Conservation (phyloP, 192 early-diverging fungal genomes). For the Coemansia sp. region DNA sequence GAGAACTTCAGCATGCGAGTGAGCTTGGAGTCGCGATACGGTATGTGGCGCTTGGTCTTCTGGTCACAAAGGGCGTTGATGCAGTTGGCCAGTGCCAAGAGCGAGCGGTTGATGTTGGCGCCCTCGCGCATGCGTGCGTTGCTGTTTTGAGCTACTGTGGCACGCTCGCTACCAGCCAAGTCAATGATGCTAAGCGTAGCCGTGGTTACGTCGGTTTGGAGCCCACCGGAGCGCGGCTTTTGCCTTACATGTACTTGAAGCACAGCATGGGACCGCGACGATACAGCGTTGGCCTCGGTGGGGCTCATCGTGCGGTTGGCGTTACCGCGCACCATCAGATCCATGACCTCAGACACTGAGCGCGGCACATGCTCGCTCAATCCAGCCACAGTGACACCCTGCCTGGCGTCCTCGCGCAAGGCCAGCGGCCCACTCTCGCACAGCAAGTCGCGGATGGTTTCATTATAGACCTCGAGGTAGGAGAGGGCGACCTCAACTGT, state of each 20-base stretch:
- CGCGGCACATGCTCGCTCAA: constrained; percentile 62
- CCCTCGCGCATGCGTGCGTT: constrained; percentile 72
- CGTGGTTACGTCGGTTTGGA: constrained; percentile 51
- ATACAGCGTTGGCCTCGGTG: constrained; percentile 71
- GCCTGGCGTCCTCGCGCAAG: constrained; percentile 70
- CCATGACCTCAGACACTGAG: constrained; percentile 57
- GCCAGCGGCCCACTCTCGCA: constrained; percentile 57
- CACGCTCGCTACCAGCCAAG: constrained; percentile 72
- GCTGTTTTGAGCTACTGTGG: constrained; percentile 58
- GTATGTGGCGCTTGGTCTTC: constrained; percentile 61
- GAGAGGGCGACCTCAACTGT: constrained; percentile 66
- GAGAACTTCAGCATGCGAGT: constrained; percentile 72
- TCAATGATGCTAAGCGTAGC: constrained; percentile 73
- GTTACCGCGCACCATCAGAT: constrained; percentile 59
- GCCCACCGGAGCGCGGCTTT: constrained; percentile 32
- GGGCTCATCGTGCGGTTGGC: constrained; percentile 71
- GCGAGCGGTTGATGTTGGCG: constrained; percentile 75
- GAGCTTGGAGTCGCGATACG: constrained; percentile 75
- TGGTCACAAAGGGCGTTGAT: constrained; percentile 67
- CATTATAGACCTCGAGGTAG: constrained; percentile 98
- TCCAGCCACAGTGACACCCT: constrained; percentile 69
- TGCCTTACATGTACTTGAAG: constrained; percentile 61
- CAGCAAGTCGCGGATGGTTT: constrained; percentile 85
- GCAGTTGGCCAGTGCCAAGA: constrained; percentile 74
- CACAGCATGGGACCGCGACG: constrained; percentile 78